Conservation (phyloP, 2,329 filamentous ascomycete genomes). For the Fusarium heterosporum region DNA sequence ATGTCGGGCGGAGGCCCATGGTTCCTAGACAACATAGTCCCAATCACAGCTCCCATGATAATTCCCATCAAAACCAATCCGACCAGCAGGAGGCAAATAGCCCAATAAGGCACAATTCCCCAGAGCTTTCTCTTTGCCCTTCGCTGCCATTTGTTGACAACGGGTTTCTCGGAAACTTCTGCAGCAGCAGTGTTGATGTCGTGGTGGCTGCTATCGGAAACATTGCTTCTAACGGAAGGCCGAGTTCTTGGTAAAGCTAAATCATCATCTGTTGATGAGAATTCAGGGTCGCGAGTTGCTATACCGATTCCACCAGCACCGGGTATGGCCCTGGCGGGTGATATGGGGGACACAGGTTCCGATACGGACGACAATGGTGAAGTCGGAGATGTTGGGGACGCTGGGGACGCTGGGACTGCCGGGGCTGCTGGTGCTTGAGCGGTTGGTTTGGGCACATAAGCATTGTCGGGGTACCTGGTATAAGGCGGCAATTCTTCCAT, state of each 20-base stretch:
- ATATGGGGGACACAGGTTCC: slow-evolving; percentile 27
- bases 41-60: slow-evolving; percentile 69
- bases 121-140: slow-evolving; percentile 67
- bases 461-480: slow-evolving; percentile 85
- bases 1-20: slow-evolving; percentile 11
- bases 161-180: slow-evolving; percentile 61
- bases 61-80: slow-evolving; percentile 65
- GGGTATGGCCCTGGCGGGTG: slow-evolving; percentile 51
- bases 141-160: slow-evolving; percentile 63
- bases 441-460: slow-evolving; percentile 55
- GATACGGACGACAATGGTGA: slow-evolving; percentile 24
- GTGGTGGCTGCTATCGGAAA: slow-evolving; percentile 64
- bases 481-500: slow-evolving; percentile 93
- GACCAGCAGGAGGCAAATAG: slow-evolving; percentile 62
- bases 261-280: slow-evolving; percentile 67
- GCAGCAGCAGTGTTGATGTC: slow-evolving; percentile 65
- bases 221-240: slow-evolving; percentile 62
- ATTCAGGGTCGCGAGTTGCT: slow-evolving; percentile 72
- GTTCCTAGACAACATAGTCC: slow-evolving; percentile 54
- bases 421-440: slow-evolving; percentile 9
- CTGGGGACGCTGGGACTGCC: background rate
- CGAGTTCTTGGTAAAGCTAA: slow-evolving; percentile 63
- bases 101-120: slow-evolving; percentile 72
- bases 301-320: slow-evolving; percentile 72
- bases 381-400: slow-evolving; percentile 14